Conservation (phyloP, 208 protist species). For the Borovskyia barvae region DNA sequence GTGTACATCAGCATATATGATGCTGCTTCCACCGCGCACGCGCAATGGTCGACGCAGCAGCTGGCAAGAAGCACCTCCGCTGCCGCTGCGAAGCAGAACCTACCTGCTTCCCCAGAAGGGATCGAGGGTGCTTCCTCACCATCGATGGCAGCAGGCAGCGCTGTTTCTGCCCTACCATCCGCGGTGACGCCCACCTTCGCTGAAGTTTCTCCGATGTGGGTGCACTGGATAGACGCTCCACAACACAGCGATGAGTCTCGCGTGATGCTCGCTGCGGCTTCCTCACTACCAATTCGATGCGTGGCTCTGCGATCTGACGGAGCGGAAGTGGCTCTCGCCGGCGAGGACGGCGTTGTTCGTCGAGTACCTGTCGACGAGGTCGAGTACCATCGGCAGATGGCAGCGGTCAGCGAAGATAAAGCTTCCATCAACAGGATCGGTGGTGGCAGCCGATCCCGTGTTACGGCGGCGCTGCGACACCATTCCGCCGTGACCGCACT, state of each 20-base stretch:
- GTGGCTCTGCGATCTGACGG: slow-evolving; percentile 51
- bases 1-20: slow-evolving; percentile 40
- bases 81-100: neutral
- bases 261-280: slow-evolving; percentile 30
- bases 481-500: slow-evolving; percentile 54
- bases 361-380: slow-evolving; percentile 26
- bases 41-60: slow-evolving; percentile 3
- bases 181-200: neutral
- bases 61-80: neutral
- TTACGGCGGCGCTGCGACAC: slow-evolving; percentile 25
- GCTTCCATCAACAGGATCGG: slow-evolving; percentile 11
- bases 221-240: slow-evolving; percentile 61
- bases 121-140: too few relatives aligned
- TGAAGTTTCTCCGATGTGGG: slow-evolving; percentile 28
- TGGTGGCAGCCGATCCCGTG: neutral
- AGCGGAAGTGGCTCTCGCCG: slow-evolving; percentile 50
- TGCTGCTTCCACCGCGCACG: slow-evolving; percentile 6
- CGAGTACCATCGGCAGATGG: slow-evolving; percentile 21
- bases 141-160: neutral
- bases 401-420: slow-evolving; percentile 12
- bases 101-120: too few relatives aligned
- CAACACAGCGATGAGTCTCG: slow-evolving; percentile 59
- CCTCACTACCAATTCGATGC: slow-evolving; percentile 42
- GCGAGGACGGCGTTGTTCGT: slow-evolving; percentile 54
- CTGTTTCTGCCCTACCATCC: neutral